Percentiles rank a stretch among this genome's conserved stretches.
Conservation (phyloP, 2,329 filamentous ascomycete genomes). For the Septoria petroselini region DNA sequence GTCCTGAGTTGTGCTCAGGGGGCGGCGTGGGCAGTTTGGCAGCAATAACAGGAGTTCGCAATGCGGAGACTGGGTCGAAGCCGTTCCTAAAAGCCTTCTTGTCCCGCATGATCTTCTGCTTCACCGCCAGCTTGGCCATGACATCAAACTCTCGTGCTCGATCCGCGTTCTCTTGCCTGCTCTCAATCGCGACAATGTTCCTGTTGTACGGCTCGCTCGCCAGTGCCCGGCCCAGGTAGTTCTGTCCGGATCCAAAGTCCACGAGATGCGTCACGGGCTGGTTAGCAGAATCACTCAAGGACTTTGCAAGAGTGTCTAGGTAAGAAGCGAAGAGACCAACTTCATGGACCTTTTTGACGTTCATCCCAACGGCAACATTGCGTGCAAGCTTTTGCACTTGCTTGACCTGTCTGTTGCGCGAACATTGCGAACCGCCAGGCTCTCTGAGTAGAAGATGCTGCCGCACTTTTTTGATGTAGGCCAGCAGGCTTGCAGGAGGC, state of each 20-base stretch:
- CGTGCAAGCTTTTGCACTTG: constrained; percentile 59
- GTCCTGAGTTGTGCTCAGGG: constrained; percentile 13
- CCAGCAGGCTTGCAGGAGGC: constrained; percentile 58
- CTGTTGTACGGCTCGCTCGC: constrained; percentile 82
- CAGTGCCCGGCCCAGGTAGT: constrained; percentile 85
- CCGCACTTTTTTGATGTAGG: constrained; percentile 71
- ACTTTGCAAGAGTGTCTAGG: constrained; percentile 63
- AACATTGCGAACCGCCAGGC: constrained; percentile 44
- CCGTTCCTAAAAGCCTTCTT: constrained; percentile 70
- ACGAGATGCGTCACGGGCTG: constrained; percentile 74
- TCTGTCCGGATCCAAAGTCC: constrained; percentile 95
- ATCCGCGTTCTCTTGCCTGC: constrained; percentile 77
- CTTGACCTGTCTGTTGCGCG: constrained; percentile 34
- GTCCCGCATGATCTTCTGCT: constrained; percentile 71
- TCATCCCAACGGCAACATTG: constrained; percentile 84
- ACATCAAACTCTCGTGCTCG: constrained; percentile 82
- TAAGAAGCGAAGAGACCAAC: constrained; percentile 88
- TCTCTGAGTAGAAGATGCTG: constrained; percentile 58
- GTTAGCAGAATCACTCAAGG: constrained; percentile 50
- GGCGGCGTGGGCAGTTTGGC: constrained; percentile 28
- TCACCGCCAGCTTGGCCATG: constrained; percentile 71
- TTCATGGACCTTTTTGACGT: constrained; percentile 91
- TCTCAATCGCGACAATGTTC: constrained; percentile 87
- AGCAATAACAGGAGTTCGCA: constrained; percentile 15
- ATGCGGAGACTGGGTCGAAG: constrained; percentile 17